Base-by-base conservation (phyloP, 768 basidiomycete genomes). In the Serendipita sp. region DNA sequence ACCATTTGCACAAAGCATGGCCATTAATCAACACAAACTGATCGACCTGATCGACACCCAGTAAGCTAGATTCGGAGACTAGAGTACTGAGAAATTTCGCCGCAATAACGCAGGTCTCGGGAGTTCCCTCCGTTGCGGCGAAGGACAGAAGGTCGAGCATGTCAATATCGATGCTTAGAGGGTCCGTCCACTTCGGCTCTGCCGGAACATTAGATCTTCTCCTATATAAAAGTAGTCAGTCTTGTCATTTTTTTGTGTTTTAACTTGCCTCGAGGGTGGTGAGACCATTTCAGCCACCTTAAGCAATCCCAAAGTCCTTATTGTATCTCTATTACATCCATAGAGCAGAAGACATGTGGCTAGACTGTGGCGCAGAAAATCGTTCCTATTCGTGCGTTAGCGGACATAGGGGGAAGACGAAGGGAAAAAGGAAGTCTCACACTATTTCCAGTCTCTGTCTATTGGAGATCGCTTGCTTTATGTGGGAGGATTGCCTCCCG, bases 21-120 rank as follows among this genome's bases (percentile, higher is more conserved):
- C 80, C 83, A 67, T 88, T 86, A 54, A 81, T 79, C 37, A 88
- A 71, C 35, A 88, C 78, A 68, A 89, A 88, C 70, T 87, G 86
- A 69, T 88, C 86, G 2, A 86, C 77, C 72, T 88, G 88, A 68
- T 85, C 80, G 0, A 81, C 71, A 68, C 86, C 84, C 64, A 89
- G 70, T 45, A 82, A 78, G 1, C 82, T 78, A 2, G 85, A 80
- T 46, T 84, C 79, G 45, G 77, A 80, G 44, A 85, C 71, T 68
- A 88, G 85, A 13, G 79, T 73, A 67, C 80, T 75, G 32, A 89
- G 68, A 69, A 89, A 90, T 68, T 83, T 84, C 5, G 83, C 82
- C 10, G 80, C 72, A 18, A 86, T 71, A 67, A 77, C 77, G 7
- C 78, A 75, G 15, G 86, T 74, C 15, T 82, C 80, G 13, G 82